Base-by-base conservation (phyloP, 1,284 basidiomycete species). In the Cutaneotrichosporon daszewskae region DNA sequence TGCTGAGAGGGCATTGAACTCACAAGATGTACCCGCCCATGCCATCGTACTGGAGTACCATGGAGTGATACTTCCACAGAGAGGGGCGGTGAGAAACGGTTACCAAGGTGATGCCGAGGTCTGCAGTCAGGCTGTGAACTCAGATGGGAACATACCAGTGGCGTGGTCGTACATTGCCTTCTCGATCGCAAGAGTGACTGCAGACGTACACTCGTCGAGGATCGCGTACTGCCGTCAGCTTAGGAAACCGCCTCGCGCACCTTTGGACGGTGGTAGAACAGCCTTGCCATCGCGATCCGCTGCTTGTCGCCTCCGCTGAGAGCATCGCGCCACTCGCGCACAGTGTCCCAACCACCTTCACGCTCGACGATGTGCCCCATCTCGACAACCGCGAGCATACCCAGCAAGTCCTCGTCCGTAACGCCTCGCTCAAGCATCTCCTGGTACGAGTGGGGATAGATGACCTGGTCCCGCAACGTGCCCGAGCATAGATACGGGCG, bases 151-250 rank as follows among this genome's bases (percentile, higher is more conserved):
- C n/a, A n/a, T n/a, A n/a, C n/a, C 16, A 1, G 36, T 90, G 1
- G 92, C 94, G 61, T 89, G 81, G 62, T 92, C 87, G 82, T 96
- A 98, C 89, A 96, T 95, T 72, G 80, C 75, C 43, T 84, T 87
- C 69, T 97, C 94, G 66, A 95, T 84, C 46, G 94, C 89, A 14
- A 86, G 79, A 5, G 92, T 92, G 11, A 98, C 91, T 1, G 94
- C 82, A 11, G 84, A 87, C 1, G 94, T 97, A 52, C 91, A 94
- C 68, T 98, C 94, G 63, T 97, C 94, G 32, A 97, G 76, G 43
- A 98, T 91, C 5, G 92, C 94, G 59, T 94, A 97, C 87, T 40
- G 22, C 11, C 10, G 28, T 40, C 13, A 40, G 38, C 36, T n/a
- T 6, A 34, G 32, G 7, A 11, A 6, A 16, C 8, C 13, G 9